Base-by-base conservation (phyloP, 164 flowering plant species). In the Sedum album region DNA sequence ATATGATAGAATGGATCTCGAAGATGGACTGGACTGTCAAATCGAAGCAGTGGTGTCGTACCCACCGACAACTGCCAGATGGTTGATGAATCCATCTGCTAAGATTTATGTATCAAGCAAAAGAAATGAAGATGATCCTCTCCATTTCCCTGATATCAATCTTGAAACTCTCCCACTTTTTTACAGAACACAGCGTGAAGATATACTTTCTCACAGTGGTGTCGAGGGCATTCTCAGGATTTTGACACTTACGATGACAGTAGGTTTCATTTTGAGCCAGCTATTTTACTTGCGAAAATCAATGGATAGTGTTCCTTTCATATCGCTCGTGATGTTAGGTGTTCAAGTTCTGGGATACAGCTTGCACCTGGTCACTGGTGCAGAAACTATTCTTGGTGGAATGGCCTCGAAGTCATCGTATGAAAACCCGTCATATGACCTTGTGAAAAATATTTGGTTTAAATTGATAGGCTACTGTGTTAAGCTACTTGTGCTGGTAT, bases 311-410 rank as follows among this genome's bases (percentile, higher is more conserved):
- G 78, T 83, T 73, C 95, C 98, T 41, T 93, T 73, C 65, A 77
- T 84, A 1, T 90, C 96, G 38, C 86, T 92, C 42, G 89, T 86
- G 68, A 90, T 87, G 93, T 81, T 92, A 21, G 96, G 88, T 15
- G 85, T 87, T 46, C 98, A 92, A 79, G 90, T 86, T 66, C 71
- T 93, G 36, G 98, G 98, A 20, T 88, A 88, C 66, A 76, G 86
- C 73, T 69, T 93, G 72, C 96, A 90, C 26, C 78, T 93, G 55
- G 78, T 88, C 71, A 88, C 90, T 0, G 95, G 87, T 61, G 92
- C 86, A 1, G 92, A 87, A 75, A 87, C 93, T 67, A 61, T 90
- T 25, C 83, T 87, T 72, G 76, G 77, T 60, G 75, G 69, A 48
- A 67, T 51, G 71, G 67, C 79, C 31, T 76, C 87, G 13, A 84